Conservation (phyloP, 2,329 filamentous ascomycete genomes). For the Oidium heveae region DNA sequence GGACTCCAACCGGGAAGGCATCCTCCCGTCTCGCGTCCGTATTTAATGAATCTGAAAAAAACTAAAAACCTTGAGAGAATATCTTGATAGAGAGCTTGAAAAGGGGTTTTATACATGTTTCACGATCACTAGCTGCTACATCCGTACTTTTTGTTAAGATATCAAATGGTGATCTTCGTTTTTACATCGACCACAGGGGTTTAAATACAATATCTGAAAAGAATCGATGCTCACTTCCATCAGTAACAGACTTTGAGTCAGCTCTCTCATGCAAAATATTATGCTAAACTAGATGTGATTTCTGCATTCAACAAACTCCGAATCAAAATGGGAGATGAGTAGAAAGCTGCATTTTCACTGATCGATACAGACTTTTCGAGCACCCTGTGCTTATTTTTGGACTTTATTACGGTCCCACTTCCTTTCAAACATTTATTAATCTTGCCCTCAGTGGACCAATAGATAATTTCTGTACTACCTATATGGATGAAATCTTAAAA, state of each 20-base stretch:
- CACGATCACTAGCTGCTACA: too few species aligned
- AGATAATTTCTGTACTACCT: neutral
- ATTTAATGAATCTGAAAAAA: too few species aligned
- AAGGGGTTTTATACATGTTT: neutral
- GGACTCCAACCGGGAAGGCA: neutral
- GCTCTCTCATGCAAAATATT: neutral
- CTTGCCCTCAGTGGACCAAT: neutral
- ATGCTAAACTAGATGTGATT: neutral
- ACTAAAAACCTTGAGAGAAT: too few species aligned
- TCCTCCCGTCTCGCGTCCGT: neutral
- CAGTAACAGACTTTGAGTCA: neutral
- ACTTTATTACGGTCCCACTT: neutral
- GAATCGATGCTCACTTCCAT: neutral
- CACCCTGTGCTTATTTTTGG: neutral
- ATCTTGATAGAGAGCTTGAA: neutral
- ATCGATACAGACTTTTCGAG: conserved; percentile 1
- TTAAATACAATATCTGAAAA: neutral
- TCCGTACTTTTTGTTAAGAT: too few species aligned
- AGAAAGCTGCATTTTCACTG: neutral
- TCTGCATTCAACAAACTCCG: neutral
- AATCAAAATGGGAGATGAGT: neutral
- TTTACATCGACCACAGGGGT: neutral
- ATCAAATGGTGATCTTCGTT: too few species aligned
- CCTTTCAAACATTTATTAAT: neutral
- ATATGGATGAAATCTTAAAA: neutral